Conservation (phyloP, 176 grass and related monocot genomes). For the Aegilops longissima region DNA sequence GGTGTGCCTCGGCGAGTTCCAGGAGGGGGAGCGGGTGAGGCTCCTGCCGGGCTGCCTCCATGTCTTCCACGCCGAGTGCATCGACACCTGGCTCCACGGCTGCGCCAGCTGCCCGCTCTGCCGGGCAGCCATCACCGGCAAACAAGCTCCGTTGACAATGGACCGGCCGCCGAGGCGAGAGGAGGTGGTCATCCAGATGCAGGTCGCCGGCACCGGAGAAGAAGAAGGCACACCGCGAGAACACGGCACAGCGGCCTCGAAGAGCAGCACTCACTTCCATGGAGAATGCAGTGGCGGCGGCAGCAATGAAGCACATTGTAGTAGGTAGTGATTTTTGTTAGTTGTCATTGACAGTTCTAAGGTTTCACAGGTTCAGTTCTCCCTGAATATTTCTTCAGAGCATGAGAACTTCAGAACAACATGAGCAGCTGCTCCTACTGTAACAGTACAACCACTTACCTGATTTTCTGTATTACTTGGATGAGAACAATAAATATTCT, state of each 20-base stretch:
- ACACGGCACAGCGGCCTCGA: background rate
- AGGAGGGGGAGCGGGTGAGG: constrained; percentile 69
- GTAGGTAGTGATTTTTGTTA: background rate
- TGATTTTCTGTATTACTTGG: background rate
- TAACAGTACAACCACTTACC: background rate
- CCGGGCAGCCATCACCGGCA: constrained; percentile 42
- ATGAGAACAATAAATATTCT: background rate
- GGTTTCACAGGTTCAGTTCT: too few relatives aligned
- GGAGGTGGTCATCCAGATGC: constrained; percentile 35
- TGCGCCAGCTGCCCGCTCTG: constrained; percentile 87
- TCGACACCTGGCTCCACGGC: constrained; percentile 76
- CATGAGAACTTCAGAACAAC: background rate
- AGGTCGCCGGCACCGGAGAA: background rate
- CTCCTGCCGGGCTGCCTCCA: constrained; percentile 81
- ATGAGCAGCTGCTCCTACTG: background rate
- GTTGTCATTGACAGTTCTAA: background rate
- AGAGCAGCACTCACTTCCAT: constrained; percentile 39
- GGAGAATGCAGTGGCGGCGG: constrained; percentile 9
- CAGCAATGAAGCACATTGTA: background rate
- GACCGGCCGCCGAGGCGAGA: background rate
- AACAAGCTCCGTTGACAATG: background rate
- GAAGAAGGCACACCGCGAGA: background rate
- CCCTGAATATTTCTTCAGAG: background rate
- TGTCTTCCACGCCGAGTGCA: constrained; percentile 77
- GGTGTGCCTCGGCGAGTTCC: constrained; percentile 80